Conservation (phyloP, 805 yeast genomes). For the Hanseniaspora lindneri region DNA sequence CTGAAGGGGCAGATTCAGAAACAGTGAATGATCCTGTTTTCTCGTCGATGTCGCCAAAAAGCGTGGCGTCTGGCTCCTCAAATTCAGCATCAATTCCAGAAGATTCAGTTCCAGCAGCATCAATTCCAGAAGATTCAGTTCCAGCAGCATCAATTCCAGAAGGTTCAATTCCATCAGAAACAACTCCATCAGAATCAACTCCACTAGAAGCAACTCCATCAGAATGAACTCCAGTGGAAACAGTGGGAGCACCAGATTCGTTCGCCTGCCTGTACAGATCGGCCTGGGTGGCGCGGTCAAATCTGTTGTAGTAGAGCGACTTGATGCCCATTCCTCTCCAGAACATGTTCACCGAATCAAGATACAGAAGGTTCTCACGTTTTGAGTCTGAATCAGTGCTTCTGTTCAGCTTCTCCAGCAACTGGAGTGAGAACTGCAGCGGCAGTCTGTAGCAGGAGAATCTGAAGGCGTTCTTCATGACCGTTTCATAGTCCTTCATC, state of each 20-base stretch:
- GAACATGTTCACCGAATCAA: slow-evolving; percentile 1
- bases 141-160: too few species aligned
- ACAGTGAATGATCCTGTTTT: background rate
- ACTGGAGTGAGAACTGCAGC: background rate
- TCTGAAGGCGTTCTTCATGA: slow-evolving; percentile 3
- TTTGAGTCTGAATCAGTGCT: background rate
- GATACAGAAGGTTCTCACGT: background rate
- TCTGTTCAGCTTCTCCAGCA: background rate
- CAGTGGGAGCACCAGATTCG: background rate
- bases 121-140: too few species aligned
- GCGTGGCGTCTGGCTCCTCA: too few species aligned
- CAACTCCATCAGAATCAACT: too few species aligned
- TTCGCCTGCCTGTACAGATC: background rate
- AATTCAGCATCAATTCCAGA: too few species aligned
- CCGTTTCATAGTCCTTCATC: background rate
- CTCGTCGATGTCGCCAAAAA: too few species aligned
- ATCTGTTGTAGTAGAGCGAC: background rate
- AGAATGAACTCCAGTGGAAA: background rate
- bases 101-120: too few species aligned
- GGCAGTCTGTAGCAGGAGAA: slow-evolving; percentile 3
- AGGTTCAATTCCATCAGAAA: background rate
- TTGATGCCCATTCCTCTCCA: background rate
- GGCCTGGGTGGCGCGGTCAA: background rate
- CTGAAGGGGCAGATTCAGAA: background rate
- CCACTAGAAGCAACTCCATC: background rate